A percentile compares a stretch with the other conserved stretches of the same genome.
phyloP scores from a whole-genome alignment of 169 alveolate genomes.

The Eimeria necatrix region DNA sequence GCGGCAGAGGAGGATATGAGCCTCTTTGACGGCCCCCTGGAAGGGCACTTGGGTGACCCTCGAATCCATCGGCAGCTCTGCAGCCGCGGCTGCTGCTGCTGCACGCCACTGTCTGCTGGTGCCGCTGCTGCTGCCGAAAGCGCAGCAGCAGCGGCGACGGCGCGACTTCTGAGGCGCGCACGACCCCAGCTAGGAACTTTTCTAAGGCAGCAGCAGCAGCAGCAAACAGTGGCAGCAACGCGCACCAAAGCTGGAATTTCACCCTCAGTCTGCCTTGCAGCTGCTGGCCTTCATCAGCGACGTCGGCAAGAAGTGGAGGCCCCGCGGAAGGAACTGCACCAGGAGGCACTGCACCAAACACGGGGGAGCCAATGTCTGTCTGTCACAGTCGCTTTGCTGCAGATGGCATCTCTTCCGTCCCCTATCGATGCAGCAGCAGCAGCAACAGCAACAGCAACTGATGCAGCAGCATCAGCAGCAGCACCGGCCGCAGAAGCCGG shows the following conservation, averaged over 20 bases:
- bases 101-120: not conserved
- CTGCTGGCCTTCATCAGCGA: constrained; percentile 20
- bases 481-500: not conserved
- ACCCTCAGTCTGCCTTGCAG: constrained; percentile 22
- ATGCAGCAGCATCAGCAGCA: not conserved
- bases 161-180: constrained; percentile 2
- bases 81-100: constrained; percentile 34
- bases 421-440: constrained; percentile 18
- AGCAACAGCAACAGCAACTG: not conserved
- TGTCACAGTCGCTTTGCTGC: constrained; percentile 30
- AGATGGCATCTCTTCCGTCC: constrained; percentile 28
- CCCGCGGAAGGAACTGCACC: not conserved
- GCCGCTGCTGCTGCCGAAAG: not conserved
- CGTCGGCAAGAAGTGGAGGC: not conserved
- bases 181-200: constrained; percentile 4
- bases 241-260: not conserved
- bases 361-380: not conserved
- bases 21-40: not conserved
- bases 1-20: constrained; percentile 4
- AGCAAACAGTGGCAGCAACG: not conserved
- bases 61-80: not conserved
- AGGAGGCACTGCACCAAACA: not conserved
- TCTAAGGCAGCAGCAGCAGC: constrained; percentile 14
- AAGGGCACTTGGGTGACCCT: not conserved
- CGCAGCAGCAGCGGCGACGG: not conserved